A percentile compares a stretch with the other conserved stretches of the same genome.
These are phyloP conservation scores for Amauroascus verrucosus DNA, from an alignment of 2,329 filamentous ascomycete genomes.

Conservation along the genomic window DNA sequence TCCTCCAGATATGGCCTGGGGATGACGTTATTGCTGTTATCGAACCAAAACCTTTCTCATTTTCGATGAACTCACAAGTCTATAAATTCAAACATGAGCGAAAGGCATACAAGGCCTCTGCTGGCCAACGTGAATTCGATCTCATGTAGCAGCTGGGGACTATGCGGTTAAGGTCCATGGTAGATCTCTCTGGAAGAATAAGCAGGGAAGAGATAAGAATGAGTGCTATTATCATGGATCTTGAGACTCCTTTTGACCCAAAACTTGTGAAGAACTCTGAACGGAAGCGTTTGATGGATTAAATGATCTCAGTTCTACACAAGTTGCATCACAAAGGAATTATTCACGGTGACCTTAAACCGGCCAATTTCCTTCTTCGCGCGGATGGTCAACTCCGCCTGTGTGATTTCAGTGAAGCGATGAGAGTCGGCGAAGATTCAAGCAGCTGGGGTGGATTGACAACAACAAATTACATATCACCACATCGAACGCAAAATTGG, in stretches of 20 bases:
- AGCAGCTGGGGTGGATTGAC: constrained; percentile 9
- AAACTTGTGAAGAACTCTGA: constrained; percentile 9
- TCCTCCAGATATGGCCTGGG: constrained; percentile 5
- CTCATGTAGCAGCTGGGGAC: constrained; percentile 10
- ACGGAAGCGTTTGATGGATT: constrained; percentile 6
- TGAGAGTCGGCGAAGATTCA: constrained; percentile 10
- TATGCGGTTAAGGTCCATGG: constrained; percentile 10
- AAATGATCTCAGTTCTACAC: constrained; percentile 8
- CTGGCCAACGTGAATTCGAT: constrained; percentile 12
- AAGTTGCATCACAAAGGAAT: constrained; percentile 12
- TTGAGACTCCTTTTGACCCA: constrained; percentile 13
- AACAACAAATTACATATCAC: constrained; percentile 14
- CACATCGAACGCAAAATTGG: constrained; percentile 9
- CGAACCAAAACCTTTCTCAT: constrained; percentile 7
- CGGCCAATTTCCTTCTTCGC: constrained; percentile 12
- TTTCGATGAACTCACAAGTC: constrained; percentile 13
- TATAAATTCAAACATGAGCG: constrained; percentile 11
- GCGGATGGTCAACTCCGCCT: constrained; percentile 10
- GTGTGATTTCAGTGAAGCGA: constrained; percentile 10
- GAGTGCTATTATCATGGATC: constrained; percentile 8
- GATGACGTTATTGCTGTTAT: constrained; percentile 1
- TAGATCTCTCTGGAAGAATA: constrained; percentile 11
- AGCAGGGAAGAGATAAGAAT: constrained; percentile 5
- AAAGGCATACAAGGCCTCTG: constrained; percentile 10
- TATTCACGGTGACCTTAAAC: constrained; percentile 14